A percentile compares a stretch with the other conserved stretches of the same genome.
Evolutionary conservation across 352 stramenopile species (phyloP).

Genomic region (Phytophthora colocasiae): DNA sequence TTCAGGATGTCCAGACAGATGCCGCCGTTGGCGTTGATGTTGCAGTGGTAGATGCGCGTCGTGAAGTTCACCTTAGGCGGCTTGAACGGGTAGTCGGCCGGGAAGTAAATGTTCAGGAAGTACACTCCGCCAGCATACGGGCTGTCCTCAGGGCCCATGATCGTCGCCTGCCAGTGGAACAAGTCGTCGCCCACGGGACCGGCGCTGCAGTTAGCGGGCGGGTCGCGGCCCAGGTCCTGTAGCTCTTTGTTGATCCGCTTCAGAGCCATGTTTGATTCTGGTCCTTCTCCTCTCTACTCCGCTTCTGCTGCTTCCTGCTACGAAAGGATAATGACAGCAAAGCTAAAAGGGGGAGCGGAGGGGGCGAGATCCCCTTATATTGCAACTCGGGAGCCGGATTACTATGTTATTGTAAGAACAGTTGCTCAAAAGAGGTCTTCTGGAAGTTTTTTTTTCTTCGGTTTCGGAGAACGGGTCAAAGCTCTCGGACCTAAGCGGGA

Average conservation of each 20-base stretch:
- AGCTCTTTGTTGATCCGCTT: slow-evolving; percentile 98
- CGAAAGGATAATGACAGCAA: slow-evolving; percentile 53
- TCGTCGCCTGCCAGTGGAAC: slow-evolving; percentile 98
- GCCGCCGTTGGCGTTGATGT: slow-evolving; percentile 99
- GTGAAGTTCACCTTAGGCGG: slow-evolving; percentile 99
- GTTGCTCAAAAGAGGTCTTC: slow-evolving; percentile 41
- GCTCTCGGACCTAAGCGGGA: slow-evolving; percentile 22
- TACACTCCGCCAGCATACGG: slow-evolving; percentile 98
- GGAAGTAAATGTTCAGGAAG: slow-evolving; percentile 99
- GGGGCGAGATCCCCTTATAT: slow-evolving; percentile 27
- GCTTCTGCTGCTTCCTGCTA: slow-evolving; percentile 44
- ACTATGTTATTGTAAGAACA: slow-evolving; percentile 6
- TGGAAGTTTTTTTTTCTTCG: slow-evolving; percentile 50
- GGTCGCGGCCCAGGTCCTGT: slow-evolving; percentile 94
- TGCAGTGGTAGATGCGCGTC: slow-evolving; percentile 99
- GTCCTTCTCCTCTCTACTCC: slow-evolving; percentile 19
- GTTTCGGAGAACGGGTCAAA: slow-evolving; percentile 33
- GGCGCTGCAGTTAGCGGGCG: slow-evolving; percentile 98
- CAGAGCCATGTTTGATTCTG: slow-evolving; percentile 77
- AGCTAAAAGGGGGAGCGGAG: slow-evolving; percentile 2
- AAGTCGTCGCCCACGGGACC: slow-evolving; percentile 98
- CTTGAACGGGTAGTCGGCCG: slow-evolving; percentile 99
- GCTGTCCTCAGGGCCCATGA: slow-evolving; percentile 99
- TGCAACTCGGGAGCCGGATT: slow-evolving; percentile 10
- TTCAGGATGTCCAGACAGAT: slow-evolving; percentile 99